A percentile compares a stretch with the other conserved stretches of the same genome.
phyloP scores from a whole-genome alignment of 2,329 filamentous ascomycete species.

The Triangularia setosa region DNA sequence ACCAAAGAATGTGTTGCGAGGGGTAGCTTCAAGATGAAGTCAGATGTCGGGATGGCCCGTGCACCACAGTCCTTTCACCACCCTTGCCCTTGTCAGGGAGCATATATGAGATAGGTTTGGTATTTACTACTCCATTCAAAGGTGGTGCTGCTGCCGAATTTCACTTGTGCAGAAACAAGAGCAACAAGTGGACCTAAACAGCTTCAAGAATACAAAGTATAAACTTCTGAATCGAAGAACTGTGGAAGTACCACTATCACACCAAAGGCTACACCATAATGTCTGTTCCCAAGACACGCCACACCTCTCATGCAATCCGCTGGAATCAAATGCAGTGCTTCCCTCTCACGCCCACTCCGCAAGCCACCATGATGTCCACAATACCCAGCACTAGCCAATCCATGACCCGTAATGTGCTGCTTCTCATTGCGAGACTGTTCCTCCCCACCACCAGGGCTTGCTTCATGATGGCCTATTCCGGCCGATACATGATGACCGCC shows the following conservation, averaged over 20 bases:
- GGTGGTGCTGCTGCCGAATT: background rate
- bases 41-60: background rate
- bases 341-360: background rate
- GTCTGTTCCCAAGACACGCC: background rate
- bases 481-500: background rate
- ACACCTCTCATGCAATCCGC: background rate
- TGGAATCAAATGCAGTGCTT: background rate
- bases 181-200: background rate
- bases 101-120: background rate
- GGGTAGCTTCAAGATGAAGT: background rate
- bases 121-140: background rate
- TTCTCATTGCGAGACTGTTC: background rate
- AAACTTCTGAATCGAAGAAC: background rate
- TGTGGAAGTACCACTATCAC: background rate
- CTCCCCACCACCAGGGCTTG: background rate
- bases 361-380: background rate
- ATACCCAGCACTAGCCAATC: background rate
- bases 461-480: background rate
- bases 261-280: background rate
- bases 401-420: background rate
- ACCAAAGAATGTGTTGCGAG: background rate
- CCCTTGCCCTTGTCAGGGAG: background rate
- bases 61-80: background rate
- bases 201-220: background rate
- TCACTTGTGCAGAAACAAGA: background rate